Evolutionary conservation across 148 eudicot genomes (phyloP), one percentile per base, ranked within the genome.

Genomic region (Fagopyrum homotropicum): DNA sequence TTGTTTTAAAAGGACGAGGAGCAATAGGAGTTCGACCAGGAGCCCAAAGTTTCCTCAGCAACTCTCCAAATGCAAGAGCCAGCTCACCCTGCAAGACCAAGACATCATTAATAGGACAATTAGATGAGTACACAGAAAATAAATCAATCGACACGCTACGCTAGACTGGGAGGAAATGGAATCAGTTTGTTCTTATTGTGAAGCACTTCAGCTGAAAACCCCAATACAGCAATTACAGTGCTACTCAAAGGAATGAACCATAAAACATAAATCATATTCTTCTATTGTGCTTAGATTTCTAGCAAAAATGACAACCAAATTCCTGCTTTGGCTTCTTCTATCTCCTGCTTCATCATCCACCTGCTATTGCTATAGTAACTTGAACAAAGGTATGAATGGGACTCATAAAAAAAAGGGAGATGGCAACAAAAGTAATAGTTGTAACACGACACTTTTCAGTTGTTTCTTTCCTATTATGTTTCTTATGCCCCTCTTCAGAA

Each of bases 51-150:
- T 88, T 94, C 71, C 96, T 85, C n/a, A 92, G 91, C 73, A 94
- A 86, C 51, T 94, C 97, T 69, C 97, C 98, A 85, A 94, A 94
- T 72, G 97, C 93, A 77, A 90, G 78, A 83, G 98, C 98, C 81
- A 94, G 83, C 89, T 92, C 96, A 19, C 98, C 98, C 98, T 94
- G 83, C 80, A 45, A 40, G 16, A 66, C 19, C 44, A 63, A 63
- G 2, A 66, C 15, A 17, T 66, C 46, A 35, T 30, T 15, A 30
- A 11, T 11, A 66, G 16, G 19, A 14, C 46, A 66, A 14, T 12
- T 7, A 66, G 47, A 66, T 2, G 43, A 12, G 16, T 64, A 64
- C n/a, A 14, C 45, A 35, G 35, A 4, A 64, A 30, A 64, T 5
- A 35, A 64, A 35, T 3, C 10, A 66, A 66, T 14, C 47, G 43